Conservation (phyloP, 805 yeast species). For the Myxozyma melibiosi region DNA sequence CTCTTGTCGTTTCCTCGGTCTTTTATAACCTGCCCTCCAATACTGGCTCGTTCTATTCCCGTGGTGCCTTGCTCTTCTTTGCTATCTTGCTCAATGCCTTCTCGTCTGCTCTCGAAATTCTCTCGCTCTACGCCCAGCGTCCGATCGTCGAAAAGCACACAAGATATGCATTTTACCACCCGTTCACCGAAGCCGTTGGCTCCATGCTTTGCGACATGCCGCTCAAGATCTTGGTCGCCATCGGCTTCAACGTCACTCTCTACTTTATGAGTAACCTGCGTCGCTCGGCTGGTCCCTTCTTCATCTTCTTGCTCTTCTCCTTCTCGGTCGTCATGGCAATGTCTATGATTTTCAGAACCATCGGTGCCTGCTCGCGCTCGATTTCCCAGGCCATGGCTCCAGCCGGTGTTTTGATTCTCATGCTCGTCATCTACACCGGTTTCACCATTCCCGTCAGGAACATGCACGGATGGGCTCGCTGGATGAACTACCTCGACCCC, state of each 20-base stretch:
- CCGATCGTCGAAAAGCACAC: constrained; percentile 72
- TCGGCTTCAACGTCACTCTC: constrained; percentile 51
- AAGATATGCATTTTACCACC: constrained; percentile 69
- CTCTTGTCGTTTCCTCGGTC: constrained; percentile 66
- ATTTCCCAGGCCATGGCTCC: constrained; percentile 62
- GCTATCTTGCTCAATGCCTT: constrained; percentile 48
- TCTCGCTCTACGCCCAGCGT: constrained; percentile 51
- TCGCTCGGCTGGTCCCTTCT: constrained; percentile 56
- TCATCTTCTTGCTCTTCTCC: constrained; percentile 53
- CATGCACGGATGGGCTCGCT: constrained; percentile 55
- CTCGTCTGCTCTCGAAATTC: constrained; percentile 50
- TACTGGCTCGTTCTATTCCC: constrained; percentile 60
- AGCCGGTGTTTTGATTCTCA: constrained; percentile 57
- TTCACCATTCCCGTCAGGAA: constrained; percentile 47
- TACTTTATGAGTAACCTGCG: constrained; percentile 62
- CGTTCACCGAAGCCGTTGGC: constrained; percentile 72
- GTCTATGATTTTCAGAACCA: constrained; percentile 55
- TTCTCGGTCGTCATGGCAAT: constrained; percentile 51
- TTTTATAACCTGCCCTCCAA: constrained; percentile 54
- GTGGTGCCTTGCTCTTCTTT: constrained; percentile 64
- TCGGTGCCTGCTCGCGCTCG: constrained; percentile 55
- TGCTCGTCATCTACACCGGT: constrained; percentile 62
- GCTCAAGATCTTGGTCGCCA: constrained; percentile 52
- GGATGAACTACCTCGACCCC: constrained; percentile 54
- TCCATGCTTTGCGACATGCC: constrained; percentile 65